Evolutionary conservation across 306 rosid genomes (phyloP), one percentile per base, ranked within the genome.

Genomic region (Sphenostylis stenocarpa): DNA sequence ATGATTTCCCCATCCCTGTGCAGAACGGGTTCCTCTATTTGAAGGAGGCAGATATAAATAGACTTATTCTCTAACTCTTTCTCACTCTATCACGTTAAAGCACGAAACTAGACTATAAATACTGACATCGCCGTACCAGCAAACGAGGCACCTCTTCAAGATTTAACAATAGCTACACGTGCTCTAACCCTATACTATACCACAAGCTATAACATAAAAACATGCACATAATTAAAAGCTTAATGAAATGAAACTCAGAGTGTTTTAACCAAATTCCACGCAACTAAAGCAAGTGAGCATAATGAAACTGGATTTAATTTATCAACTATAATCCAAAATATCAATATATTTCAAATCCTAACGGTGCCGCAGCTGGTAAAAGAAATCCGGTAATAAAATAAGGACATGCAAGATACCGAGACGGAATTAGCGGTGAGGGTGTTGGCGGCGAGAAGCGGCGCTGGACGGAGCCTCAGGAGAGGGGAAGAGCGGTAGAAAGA

Each of bases 361-460:
- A 79, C 53, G 8, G 71, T 21, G 5, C 19, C 9, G 63, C n/a
- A 51, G 38, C 29, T 16, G 33, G 12, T 23, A 56, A 16, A 56
- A 36, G 34, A 56, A 24, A 56, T 13, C 23, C 10, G 36, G 5
- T 55, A 23, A 12, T 11, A 12, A 11, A 15, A 24, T 11, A 55
- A 4, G 60, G n/a, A n/a, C n/a, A n/a, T n/a, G n/a, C n/a, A n/a
- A n/a, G n/a, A n/a, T n/a, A n/a, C 93, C 67, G 94, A 83, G 9
- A 84, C 83, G 1, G 92, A 85, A 82, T 86, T 88, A n/a, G 96
- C 80, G 73, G 74, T 81, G 81, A 94, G 75, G 29, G 91, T 77
- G 64, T 78, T 83, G 51, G 73, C 44, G 29, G 91, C 75, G 75
- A 82, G 77, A 56, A 45, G 52, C 13, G 82, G 77, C 1, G 60